Evolutionary conservation across 1,284 basidiomycete genomes (phyloP), one percentile per base, ranked within the genome.

Genomic region (Rhodotorula sp.): DNA sequence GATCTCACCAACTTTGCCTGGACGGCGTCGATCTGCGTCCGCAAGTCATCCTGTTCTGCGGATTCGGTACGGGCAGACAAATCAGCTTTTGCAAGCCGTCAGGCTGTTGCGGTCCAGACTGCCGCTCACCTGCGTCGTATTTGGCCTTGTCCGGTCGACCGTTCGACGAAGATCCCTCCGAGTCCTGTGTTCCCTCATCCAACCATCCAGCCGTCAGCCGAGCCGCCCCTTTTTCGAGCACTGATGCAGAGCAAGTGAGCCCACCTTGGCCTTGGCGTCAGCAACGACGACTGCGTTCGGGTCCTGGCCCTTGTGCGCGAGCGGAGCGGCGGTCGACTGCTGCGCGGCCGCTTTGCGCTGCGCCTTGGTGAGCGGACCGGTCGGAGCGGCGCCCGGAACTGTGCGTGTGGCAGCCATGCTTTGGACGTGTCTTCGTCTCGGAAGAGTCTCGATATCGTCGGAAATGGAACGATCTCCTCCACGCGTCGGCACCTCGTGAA

Each of bases 41-140:
- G 93, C 76, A 95, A 82, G 76, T 82, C 86, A 61, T 90, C 87
- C 83, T 95, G 93, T 82, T 95, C 92, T 30, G 84, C 85, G 48
- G 12, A n/a, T 18, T 3, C 1, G 1, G 22, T 33, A 10, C n/a
- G n/a, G n/a, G 14, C 24, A 15, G 15, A n/a, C 30, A 37, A 4
- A 18, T 24, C 17, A 4, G 17, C 14, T 15, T 4, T 14, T 12
- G 10, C n/a, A 6, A 24, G 14, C 0, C n/a, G 2, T 45, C 22
- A 1, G 30, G 14, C 3, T 26, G 8, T 22, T 4, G 0, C 14
- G 37, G 8, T 7, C 12, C 7, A 6, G 29, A 22, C 24, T 30
- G 12, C 12, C 8, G 6, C 68, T 18, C 46, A 66, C 68, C 68
- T 12, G 48, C 48, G 24, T 75, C 74, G 62, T 73, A 73, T 6